Conservation (phyloP, 2,329 filamentous ascomycete species). For the Xylariaceae sp. region DNA sequence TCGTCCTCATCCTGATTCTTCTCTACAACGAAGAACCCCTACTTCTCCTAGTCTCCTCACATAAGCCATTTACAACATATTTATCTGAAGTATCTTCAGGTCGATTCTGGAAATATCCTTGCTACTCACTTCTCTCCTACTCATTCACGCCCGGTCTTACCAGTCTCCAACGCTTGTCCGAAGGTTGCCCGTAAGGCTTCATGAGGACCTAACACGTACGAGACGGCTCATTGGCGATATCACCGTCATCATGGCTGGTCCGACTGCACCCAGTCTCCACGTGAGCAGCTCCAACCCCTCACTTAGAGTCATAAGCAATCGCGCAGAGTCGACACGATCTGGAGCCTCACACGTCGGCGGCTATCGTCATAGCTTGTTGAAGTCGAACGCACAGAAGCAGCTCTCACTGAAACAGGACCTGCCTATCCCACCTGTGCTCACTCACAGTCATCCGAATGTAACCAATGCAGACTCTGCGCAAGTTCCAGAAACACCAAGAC, state of each 20-base stretch:
- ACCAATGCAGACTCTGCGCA: background rate
- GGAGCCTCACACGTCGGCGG: constrained; percentile 17
- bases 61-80: background rate
- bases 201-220: background rate
- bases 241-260: constrained; percentile 18
- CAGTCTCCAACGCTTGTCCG: background rate
- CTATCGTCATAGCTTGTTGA: constrained; percentile 26
- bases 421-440: constrained; percentile 28
- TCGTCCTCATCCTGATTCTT: background rate
- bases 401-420: constrained; percentile 21
- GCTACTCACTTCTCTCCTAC: background rate
- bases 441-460: constrained; percentile 4
- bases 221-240: background rate
- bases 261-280: constrained; percentile 11
- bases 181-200: background rate
- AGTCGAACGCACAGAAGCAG: constrained; percentile 16
- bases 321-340: constrained; percentile 25
- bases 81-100: background rate
- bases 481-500: background rate
- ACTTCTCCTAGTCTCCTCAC: constrained; percentile 8
- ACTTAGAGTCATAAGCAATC: constrained; percentile 20
- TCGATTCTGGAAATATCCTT: background rate
- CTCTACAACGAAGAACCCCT: constrained; percentile 1
- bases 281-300: constrained; percentile 24
- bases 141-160: background rate